Evolutionary conservation across 352 stramenopile genomes (phyloP).

Genomic region (Phytophthora ramorum): DNA sequence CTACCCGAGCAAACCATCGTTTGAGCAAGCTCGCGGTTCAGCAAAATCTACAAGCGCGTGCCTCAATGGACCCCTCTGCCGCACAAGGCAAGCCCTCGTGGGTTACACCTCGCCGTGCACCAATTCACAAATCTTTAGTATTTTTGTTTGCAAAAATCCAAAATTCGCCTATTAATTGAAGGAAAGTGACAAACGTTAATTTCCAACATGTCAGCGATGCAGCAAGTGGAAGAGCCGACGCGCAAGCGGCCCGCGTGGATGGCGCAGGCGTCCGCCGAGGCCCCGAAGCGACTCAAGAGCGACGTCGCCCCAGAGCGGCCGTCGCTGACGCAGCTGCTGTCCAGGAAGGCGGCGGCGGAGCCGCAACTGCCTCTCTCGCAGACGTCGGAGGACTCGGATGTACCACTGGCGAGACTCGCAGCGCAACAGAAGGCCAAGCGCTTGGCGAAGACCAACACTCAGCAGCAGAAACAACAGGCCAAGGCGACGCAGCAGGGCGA

Average conservation of each 20-base stretch:
- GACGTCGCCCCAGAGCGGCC: constrained; percentile 1
- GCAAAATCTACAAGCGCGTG: background rate
- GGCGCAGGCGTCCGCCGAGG: background rate
- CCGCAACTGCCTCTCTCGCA: constrained; percentile 27
- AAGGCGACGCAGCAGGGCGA: constrained; percentile 28
- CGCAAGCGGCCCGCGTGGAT: constrained; percentile 28
- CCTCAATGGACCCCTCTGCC: background rate
- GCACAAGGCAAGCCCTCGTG: background rate
- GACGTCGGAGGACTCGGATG: constrained; percentile 23
- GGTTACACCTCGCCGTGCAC: background rate
- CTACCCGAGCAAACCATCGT: background rate
- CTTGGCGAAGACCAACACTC: constrained; percentile 6
- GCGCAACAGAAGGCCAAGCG: constrained; percentile 29
- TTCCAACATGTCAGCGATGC: constrained; percentile 12
- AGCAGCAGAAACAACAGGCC: background rate
- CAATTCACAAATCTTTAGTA: background rate
- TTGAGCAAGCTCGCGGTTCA: background rate
- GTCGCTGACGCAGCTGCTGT: constrained; percentile 35
- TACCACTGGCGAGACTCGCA: constrained; percentile 19
- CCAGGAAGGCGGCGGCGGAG: constrained; percentile 21
- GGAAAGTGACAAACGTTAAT: background rate
- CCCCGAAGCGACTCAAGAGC: constrained; percentile 29
- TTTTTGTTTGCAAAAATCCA: background rate
- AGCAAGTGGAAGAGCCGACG: constrained; percentile 12
- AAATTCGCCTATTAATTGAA: background rate